These are phyloP conservation scores for Alternaria gansuensis DNA, from an alignment of 2,329 filamentous ascomycete genomes.

Conservation along the genomic window DNA sequence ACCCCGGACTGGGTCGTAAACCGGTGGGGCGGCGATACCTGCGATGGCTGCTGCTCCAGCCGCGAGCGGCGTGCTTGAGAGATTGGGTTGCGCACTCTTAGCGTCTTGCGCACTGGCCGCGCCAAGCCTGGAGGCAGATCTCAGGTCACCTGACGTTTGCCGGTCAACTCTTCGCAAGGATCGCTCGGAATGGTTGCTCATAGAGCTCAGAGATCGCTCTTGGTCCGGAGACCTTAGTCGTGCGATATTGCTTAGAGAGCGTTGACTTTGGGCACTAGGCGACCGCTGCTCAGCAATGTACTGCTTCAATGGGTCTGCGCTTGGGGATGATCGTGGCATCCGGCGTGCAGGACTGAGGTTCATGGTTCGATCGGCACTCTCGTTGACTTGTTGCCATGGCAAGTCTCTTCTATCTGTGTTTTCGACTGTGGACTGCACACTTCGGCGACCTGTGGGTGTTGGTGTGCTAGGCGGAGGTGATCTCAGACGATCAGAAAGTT, in stretches of 20 bases:
- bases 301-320: slow-evolving; percentile 49
- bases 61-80: slow-evolving; percentile 45
- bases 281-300: slow-evolving; percentile 49
- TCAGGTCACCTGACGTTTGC: slow-evolving; percentile 77
- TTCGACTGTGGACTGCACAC: slow-evolving; percentile 41
- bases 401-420: slow-evolving; percentile 32
- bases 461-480: slow-evolving; percentile 46
- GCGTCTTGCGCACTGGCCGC: slow-evolving; percentile 54
- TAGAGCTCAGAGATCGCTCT: slow-evolving; percentile 69
- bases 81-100: slow-evolving; percentile 45
- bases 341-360: slow-evolving; percentile 48
- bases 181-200: slow-evolving; percentile 69
- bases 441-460: slow-evolving; percentile 39
- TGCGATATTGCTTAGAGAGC: slow-evolving; percentile 54
- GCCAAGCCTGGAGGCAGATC: slow-evolving; percentile 71
- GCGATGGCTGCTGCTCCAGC: slow-evolving; percentile 52
- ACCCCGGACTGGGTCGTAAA: slow-evolving; percentile 80
- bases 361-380: slow-evolving; percentile 55
- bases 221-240: slow-evolving; percentile 56
- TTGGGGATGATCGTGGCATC: slow-evolving; percentile 49
- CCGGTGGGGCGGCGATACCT: slow-evolving; percentile 62
- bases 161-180: slow-evolving; percentile 75
- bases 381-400: slow-evolving; percentile 58
- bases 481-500: slow-evolving; percentile 49
- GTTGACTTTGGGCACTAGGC: slow-evolving; percentile 56